A percentile compares a stretch with the other conserved stretches of the same genome.
These are phyloP conservation scores for Cyberlindnera bimundalis DNA, from an alignment of 805 yeast genomes.

Conservation along the genomic window DNA sequence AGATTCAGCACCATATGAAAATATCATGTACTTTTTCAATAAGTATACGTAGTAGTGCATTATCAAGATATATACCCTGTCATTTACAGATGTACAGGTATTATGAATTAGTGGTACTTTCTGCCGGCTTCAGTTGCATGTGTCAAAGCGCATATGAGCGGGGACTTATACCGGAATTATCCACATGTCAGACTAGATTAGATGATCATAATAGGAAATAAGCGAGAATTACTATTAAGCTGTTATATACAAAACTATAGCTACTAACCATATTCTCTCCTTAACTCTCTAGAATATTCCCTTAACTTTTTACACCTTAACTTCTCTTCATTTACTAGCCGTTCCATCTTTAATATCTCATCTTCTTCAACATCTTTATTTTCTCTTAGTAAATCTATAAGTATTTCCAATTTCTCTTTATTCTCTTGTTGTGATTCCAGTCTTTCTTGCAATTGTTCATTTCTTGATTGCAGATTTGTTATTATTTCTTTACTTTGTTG, in stretches of 20 bases:
- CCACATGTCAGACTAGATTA: no score
- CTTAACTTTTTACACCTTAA: constrained; percentile 10
- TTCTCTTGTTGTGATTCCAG: constrained; percentile 7
- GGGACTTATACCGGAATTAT: no score
- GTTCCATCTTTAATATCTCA: constrained; percentile 3
- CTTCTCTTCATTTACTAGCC: constrained; percentile 12
- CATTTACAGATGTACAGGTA: no score
- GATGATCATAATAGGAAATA: no score
- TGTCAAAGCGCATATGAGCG: no score
- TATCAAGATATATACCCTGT: no score
- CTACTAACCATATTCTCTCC: neutral
- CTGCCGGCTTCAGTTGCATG: no score
- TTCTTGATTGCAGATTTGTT: neutral
- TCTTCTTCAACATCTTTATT: neutral
- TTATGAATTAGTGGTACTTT: no score
- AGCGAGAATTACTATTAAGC: no score
- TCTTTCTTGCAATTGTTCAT: constrained; percentile 1
- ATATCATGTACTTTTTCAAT: no score
- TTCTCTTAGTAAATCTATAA: constrained; percentile 2
- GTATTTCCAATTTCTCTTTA: neutral
- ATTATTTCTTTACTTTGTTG: constrained; percentile 8
- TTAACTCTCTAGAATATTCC: constrained; percentile 5
- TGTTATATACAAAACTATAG: neutral
- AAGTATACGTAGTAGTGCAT: no score
- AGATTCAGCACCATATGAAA: no score